Conservation (phyloP, 495 filamentous ascomycete species). For the Apiosordaria backusii region DNA sequence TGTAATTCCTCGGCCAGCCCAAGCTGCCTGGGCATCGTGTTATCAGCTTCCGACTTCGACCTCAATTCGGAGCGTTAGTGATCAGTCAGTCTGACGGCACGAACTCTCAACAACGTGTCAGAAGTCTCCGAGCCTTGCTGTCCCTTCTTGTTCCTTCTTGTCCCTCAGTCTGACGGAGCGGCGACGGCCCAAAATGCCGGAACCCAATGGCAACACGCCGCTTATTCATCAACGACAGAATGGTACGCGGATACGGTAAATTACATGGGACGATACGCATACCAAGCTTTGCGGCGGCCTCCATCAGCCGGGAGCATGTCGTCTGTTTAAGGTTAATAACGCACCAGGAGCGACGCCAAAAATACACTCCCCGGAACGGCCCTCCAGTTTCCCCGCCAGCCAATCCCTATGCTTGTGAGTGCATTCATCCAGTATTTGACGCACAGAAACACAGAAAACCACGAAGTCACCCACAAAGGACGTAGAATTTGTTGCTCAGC, state of each 20-base stretch:
- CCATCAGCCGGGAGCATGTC: conserved; percentile 17
- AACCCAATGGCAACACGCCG: conserved; percentile 25
- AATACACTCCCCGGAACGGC: conserved; percentile 18
- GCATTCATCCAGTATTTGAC: background rate
- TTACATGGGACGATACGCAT: no score
- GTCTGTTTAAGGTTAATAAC: conserved; percentile 37
- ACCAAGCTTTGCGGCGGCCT: conserved; percentile 4
- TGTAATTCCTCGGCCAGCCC: conserved; percentile 19
- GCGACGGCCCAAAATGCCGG: conserved; percentile 22
- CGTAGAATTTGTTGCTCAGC: background rate
- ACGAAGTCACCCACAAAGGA: background rate
- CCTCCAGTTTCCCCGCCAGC: background rate
- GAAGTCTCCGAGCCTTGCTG: background rate
- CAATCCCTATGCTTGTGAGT: background rate
- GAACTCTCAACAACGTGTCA: background rate
- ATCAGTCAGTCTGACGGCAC: background rate
- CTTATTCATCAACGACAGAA: conserved; percentile 10
- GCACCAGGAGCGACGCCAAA: conserved; percentile 19
- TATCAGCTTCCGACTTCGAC: conserved; percentile 4
- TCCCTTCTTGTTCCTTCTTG: background rate
- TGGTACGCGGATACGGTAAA: background rate
- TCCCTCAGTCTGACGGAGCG: background rate
- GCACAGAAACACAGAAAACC: background rate
- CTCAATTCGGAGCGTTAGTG: background rate
- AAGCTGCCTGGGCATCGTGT: background rate